phyloP scores from a whole-genome alignment of 2,329 filamentous ascomycete species.

The Fusarium oxysporum region DNA sequence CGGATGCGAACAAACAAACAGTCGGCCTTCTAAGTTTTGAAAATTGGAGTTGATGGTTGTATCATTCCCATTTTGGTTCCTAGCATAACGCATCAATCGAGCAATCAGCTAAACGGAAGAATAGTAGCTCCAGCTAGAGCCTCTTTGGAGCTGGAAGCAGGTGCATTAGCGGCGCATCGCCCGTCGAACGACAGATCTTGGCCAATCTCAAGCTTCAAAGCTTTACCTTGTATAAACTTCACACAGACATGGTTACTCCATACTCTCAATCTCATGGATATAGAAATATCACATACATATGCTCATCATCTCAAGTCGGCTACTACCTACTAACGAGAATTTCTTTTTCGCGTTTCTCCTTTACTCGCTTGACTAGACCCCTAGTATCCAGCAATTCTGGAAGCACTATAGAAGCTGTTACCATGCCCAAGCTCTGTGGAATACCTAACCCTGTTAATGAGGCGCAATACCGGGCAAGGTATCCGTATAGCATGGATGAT shows the following conservation, averaged over 20 bases:
- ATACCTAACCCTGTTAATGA: constrained; percentile 30
- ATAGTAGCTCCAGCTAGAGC: constrained; percentile 40
- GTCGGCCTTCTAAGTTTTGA: constrained; percentile 5
- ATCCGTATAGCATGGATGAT: constrained; percentile 33
- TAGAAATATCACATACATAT: constrained; percentile 27
- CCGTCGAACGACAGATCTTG: constrained; percentile 4
- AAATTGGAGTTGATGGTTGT: constrained; percentile 1
- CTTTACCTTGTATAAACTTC: neutral
- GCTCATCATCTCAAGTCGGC: constrained; percentile 19
- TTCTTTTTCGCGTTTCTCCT: constrained; percentile 16
- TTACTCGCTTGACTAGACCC: constrained; percentile 27
- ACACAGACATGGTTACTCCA: constrained; percentile 10
- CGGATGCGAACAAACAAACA: constrained; percentile 1
- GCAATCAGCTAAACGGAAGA: constrained; percentile 37
- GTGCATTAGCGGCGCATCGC: constrained; percentile 35
- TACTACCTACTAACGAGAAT: constrained; percentile 28
- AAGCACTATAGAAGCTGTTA: constrained; percentile 26
- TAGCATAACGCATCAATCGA: constrained; percentile 7
- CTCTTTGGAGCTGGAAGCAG: constrained; percentile 18
- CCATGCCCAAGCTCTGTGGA: constrained; percentile 15
- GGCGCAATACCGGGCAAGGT: constrained; percentile 24
- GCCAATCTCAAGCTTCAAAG: constrained; percentile 5
- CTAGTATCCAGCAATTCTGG: constrained; percentile 30
- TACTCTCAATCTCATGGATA: constrained; percentile 14
- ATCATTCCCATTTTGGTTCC: neutral